These are phyloP conservation scores for Somion occarium DNA, from an alignment of 1,284 basidiomycete genomes.

Conservation along the genomic window DNA sequence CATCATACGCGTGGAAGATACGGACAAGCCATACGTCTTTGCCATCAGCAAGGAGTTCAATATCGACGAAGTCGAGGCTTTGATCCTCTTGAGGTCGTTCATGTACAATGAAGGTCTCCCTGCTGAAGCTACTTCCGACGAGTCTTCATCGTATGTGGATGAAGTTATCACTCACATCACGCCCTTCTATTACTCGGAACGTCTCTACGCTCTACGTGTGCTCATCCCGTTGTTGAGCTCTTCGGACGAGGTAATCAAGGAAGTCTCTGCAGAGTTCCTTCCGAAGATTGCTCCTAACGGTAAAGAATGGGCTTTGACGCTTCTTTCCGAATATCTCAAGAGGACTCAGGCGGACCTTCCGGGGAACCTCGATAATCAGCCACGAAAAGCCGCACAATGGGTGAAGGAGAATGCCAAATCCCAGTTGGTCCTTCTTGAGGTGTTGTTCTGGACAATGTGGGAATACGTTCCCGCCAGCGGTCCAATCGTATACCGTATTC, in stretches of 20 bases:
- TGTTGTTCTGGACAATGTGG: slow-evolving; percentile 85
- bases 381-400: slow-evolving; percentile 63
- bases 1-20: slow-evolving; percentile 54
- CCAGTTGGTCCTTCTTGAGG: slow-evolving; percentile 77
- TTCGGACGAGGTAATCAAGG: slow-evolving; percentile 46
- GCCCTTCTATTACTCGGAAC: slow-evolving; percentile 77
- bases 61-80: slow-evolving; percentile 73
- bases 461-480: slow-evolving; percentile 67
- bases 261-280: slow-evolving; percentile 50
- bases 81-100: slow-evolving; percentile 70
- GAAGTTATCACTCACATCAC: slow-evolving; percentile 70
- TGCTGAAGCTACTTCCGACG: slow-evolving; percentile 39
- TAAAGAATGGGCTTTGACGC: slow-evolving; percentile 46
- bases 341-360: slow-evolving; percentile 56
- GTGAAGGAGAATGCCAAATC: slow-evolving; percentile 77
- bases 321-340: slow-evolving; percentile 54
- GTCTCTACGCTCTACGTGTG: slow-evolving; percentile 60
- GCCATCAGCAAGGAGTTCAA: slow-evolving; percentile 67
- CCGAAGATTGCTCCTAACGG: slow-evolving; percentile 60
- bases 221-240: slow-evolving; percentile 64
- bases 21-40: slow-evolving; percentile 62
- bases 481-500: slow-evolving; percentile 54
- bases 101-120: slow-evolving; percentile 75
- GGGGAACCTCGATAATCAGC: slow-evolving; percentile 44
- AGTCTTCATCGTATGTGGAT: slow-evolving; percentile 38